Percentiles rank a stretch among this genome's conserved stretches.
Evolutionary conservation across 148 eudicot species (phyloP).

Genomic region (Rhododendron mucronatum): DNA sequence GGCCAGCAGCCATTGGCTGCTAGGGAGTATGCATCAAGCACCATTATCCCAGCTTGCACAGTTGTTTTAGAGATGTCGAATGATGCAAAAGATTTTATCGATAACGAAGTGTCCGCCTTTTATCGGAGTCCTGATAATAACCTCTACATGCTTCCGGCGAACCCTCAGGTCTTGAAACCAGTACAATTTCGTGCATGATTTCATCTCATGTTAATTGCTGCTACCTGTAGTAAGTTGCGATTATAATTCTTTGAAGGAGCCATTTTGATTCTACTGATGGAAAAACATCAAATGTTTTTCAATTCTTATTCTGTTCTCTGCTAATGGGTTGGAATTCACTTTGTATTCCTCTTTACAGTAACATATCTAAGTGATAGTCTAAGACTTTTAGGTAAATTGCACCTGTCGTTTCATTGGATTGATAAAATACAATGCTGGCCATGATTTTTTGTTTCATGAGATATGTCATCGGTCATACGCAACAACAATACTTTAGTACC

Average conservation of each 20-base stretch:
- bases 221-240: not conserved
- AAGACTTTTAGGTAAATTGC: not conserved
- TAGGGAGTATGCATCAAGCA: conserved; percentile 90
- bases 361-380: not conserved
- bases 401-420: not conserved
- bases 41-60: conserved; percentile 88
- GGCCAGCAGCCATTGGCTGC: conserved; percentile 95
- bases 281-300: not conserved
- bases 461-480: not conserved
- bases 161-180: conserved; percentile 64
- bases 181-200: not conserved
- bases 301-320: not conserved
- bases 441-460: not conserved
- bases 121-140: conserved; percentile 82
- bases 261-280: not conserved
- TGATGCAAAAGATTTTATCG: conserved; percentile 75
- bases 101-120: conserved; percentile 80
- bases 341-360: not conserved
- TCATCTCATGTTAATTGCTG: not conserved
- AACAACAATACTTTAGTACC: not conserved
- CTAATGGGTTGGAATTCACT: not conserved
- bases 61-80: conserved; percentile 61
- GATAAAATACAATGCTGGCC: not conserved
- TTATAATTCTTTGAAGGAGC: not conserved
- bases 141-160: conserved; percentile 94